phyloP scores from a whole-genome alignment of 768 basidiomycete genomes.

The Suillus luteus region DNA sequence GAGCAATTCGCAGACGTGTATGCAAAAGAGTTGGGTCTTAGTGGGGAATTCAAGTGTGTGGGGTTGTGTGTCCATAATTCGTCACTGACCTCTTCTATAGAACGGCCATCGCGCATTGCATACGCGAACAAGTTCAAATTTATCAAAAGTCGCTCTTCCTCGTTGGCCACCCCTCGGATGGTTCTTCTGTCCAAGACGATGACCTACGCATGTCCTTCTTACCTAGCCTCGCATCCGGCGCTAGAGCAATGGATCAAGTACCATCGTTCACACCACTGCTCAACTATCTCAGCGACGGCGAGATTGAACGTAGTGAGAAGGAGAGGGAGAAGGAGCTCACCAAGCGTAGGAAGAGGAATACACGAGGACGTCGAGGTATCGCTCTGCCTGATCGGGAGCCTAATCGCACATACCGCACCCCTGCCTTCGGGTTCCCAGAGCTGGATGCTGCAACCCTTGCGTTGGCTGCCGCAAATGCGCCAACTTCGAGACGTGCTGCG shows the following conservation, averaged over 20 bases:
- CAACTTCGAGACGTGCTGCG: slow-evolving; percentile 78
- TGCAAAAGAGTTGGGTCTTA: slow-evolving; percentile 81
- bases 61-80: not conserved
- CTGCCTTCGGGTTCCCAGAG: slow-evolving; percentile 83
- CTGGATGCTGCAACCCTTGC: slow-evolving; percentile 72
- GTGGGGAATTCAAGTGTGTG: slow-evolving; percentile 89
- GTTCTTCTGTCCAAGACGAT: slow-evolving; percentile 78
- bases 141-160: slow-evolving; percentile 92
- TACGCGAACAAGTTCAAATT: slow-evolving; percentile 91
- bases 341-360: slow-evolving; percentile 82
- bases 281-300: slow-evolving; percentile 84
- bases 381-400: slow-evolving; percentile 92
- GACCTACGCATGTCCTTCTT: slow-evolving; percentile 90
- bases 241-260: slow-evolving; percentile 78
- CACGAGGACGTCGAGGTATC: slow-evolving; percentile 77
- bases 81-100: slow-evolving; percentile 43
- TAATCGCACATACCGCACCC: slow-evolving; percentile 87
- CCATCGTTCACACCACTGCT: slow-evolving; percentile 85
- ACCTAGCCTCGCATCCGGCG: slow-evolving; percentile 70
- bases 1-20: slow-evolving; percentile 93
- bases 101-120: slow-evolving; percentile 93
- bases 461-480: slow-evolving; percentile 63
- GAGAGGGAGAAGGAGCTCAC: slow-evolving; percentile 93
- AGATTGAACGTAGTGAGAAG: slow-evolving; percentile 86
- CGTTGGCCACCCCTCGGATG: slow-evolving; percentile 84